Conservation (phyloP, 805 yeast species). For the Candida caryicola region DNA sequence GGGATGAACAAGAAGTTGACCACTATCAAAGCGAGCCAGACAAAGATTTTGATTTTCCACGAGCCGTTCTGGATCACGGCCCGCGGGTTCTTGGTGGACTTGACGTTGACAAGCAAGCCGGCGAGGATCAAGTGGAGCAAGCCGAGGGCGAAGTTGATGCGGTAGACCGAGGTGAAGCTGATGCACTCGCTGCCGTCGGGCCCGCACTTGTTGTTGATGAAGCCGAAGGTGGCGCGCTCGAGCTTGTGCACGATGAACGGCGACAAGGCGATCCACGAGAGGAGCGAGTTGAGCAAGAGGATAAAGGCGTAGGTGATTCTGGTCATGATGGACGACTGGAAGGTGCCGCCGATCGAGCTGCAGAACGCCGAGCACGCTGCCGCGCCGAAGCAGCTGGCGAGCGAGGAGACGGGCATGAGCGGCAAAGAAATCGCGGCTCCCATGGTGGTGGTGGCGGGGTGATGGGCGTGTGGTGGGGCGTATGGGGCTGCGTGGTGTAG, state of each 20-base stretch:
- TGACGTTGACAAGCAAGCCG: conserved; percentile 63
- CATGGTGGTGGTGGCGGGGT: conserved; percentile 34
- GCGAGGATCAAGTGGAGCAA: conserved; percentile 73
- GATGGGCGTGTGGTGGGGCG: background rate
- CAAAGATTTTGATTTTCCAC: conserved; percentile 76
- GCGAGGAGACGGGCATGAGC: conserved; percentile 44
- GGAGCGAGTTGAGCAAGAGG: conserved; percentile 69
- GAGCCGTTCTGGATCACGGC: conserved; percentile 85
- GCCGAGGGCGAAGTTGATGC: conserved; percentile 87
- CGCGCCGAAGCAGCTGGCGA: conserved; percentile 79
- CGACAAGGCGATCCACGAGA: conserved; percentile 91
- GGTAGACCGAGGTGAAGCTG: conserved; percentile 92
- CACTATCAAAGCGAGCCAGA: conserved; percentile 55
- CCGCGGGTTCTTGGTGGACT: conserved; percentile 73
- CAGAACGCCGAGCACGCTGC: conserved; percentile 62
- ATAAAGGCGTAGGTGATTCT: conserved; percentile 82
- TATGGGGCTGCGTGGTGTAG: background rate
- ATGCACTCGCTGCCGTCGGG: conserved; percentile 70
- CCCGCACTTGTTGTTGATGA: conserved; percentile 67
- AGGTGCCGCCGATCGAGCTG: conserved; percentile 51
- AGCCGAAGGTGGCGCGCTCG: conserved; percentile 66
- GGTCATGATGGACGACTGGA: conserved; percentile 76
- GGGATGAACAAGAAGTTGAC: conserved; percentile 73
- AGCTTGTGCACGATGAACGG: conserved; percentile 74
- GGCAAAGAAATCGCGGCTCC: conserved; percentile 76